Conservation (phyloP, 1,284 basidiomycete species). For the Boletellus sp. region DNA sequence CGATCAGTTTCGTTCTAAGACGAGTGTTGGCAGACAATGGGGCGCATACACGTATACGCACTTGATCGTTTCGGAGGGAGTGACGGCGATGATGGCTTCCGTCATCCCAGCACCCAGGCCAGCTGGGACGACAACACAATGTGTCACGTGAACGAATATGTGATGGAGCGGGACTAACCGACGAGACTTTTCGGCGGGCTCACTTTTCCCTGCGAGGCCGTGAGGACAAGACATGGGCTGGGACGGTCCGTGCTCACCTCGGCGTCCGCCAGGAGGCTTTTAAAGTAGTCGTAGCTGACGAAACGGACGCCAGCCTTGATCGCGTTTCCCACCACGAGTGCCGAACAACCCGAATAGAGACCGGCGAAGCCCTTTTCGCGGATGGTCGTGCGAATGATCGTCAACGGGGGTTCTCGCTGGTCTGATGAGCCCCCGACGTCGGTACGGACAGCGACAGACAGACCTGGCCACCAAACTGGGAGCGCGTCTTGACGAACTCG, state of each 20-base stretch:
- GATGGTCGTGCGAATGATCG: constrained; percentile 70
- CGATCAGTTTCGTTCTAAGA: constrained; percentile 94
- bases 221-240: neutral
- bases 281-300: constrained; percentile 93
- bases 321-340: constrained; percentile 87
- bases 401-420: constrained; percentile 52
- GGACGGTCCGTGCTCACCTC: constrained; percentile 48
- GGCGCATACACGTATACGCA: constrained; percentile 36
- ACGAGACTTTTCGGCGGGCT: constrained; percentile 80
- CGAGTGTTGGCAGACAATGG: neutral
- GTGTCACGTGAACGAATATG: neutral
- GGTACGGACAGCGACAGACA: constrained; percentile 10
- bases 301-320: constrained; percentile 93
- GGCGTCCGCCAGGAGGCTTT: constrained; percentile 76
- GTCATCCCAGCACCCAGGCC: constrained; percentile 94
- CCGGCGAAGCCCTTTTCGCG: constrained; percentile 71
- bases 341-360: constrained; percentile 83
- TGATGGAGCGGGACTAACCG: constrained; percentile 39
- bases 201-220: constrained; percentile 72
- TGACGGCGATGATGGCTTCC: constrained; percentile 94
- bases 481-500: constrained; percentile 87
- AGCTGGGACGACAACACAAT: constrained; percentile 42
- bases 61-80: constrained; percentile 99
- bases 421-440: neutral
- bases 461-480: constrained; percentile 78